Evolutionary conservation across 768 basidiomycete species (phyloP).

Genomic region (Agrocybe chaxingu): DNA sequence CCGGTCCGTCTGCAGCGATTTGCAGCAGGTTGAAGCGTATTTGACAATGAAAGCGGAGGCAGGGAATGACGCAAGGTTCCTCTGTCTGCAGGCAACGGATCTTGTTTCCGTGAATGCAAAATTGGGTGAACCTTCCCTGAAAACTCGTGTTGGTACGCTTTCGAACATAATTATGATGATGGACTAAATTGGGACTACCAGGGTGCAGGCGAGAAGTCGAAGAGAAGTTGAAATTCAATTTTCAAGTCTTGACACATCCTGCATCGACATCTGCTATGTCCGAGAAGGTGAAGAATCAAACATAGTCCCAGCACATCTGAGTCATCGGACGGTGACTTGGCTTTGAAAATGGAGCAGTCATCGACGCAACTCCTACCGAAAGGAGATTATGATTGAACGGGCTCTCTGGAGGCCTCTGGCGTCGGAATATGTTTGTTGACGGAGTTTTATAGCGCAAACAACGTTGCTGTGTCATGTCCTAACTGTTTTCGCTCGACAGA

Average conservation of each 20-base stretch:
- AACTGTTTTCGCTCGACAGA: constrained; percentile 5
- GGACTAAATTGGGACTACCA: too few species aligned
- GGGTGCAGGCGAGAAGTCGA: too few species aligned
- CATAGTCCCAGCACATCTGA: too few species aligned
- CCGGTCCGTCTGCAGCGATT: constrained; percentile 13
- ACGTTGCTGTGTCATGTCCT: background rate
- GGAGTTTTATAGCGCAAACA: background rate
- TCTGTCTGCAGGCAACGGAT: constrained; percentile 10
- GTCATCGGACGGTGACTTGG: too few species aligned
- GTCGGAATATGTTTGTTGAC: background rate
- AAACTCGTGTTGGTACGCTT: background rate
- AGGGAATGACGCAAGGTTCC: constrained; percentile 15
- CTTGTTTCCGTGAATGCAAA: constrained; percentile 14
- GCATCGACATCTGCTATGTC: background rate
- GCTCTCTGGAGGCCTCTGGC: too few species aligned
- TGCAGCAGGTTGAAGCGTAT: constrained; percentile 10
- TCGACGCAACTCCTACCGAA: too few species aligned
- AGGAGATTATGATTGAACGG: too few species aligned
- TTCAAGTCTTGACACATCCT: background rate
- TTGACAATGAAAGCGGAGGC: constrained; percentile 10
- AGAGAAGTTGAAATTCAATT: background rate
- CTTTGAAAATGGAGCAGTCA: too few species aligned
- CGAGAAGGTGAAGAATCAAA: constrained; percentile 1
- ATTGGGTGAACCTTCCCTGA: constrained; percentile 13
- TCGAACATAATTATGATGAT: too few species aligned